Evolutionary conservation across 805 yeast species (phyloP), one percentile per base, ranked within the genome.

Genomic region (Starmerella floricola): DNA sequence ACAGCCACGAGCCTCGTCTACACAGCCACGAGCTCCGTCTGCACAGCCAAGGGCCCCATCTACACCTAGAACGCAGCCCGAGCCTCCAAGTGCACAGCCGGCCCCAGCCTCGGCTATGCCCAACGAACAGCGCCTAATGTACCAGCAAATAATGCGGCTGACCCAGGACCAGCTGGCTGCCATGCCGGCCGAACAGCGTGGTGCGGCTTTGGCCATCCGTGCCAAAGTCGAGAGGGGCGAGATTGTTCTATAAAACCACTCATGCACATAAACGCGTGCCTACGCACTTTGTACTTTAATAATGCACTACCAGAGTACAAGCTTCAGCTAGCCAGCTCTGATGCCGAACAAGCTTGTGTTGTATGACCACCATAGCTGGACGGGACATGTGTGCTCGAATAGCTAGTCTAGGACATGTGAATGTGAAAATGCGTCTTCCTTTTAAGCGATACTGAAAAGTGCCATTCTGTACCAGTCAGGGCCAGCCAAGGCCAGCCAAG

Each of bases 121-220:
- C n/a, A 42, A 41, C 8, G 66, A 57, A 38, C 59, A 64, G 10
- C 68, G 63, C 41, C 71, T 71, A 46, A 59, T 75, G 42, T 65
- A 76, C 23, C 67, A 64, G 46, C 76, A 72, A 49, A 76, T 76
- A 10, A 48, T 76, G 47, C 64, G 64, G 32, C 58, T 76, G 24
- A 59, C 70, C n/a, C 76, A 72, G 26, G 71, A 66, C 19, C 78
- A 75, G 44, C 55, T 77, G 1, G 56, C 60, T 4, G 59, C 59
- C 3, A 59, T 76, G 16, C 76, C 79, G 1, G 68, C 65, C 3
- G 73, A 71, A 19, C 79, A 77, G 55, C 62, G 65, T 43, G 64
- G 60, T 18, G 59, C 61, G n/a, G 58, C 67, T 8, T 28, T 43
- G 11, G 41, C 41, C 4, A 38, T 60, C 13, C 48, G 58, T 3